Evolutionary conservation across 768 basidiomycete genomes (phyloP).

Genomic region (Auricularia cornea): DNA sequence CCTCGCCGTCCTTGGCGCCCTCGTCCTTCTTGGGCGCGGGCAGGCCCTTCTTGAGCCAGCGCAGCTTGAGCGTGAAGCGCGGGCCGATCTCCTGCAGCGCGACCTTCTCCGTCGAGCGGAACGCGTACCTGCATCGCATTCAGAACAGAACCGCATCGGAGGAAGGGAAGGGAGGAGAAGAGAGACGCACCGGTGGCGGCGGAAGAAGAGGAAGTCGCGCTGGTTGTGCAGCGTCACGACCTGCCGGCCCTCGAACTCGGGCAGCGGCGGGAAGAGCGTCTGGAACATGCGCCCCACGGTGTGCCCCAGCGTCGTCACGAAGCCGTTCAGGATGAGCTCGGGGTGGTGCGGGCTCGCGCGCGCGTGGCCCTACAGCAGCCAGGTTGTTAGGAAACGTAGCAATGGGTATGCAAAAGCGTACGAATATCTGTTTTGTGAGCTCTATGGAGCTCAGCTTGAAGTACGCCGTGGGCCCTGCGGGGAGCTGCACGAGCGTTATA

Average conservation of each 20-base stretch:
- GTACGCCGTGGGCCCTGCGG: slow-evolving; percentile 88
- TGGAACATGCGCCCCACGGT: slow-evolving; percentile 93
- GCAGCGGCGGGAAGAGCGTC: slow-evolving; percentile 88
- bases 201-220: slow-evolving; percentile 95
- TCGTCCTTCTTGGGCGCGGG: slow-evolving; percentile 56
- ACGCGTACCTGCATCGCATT: slow-evolving; percentile 62
- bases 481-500: slow-evolving; percentile 84
- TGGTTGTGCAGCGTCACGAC: slow-evolving; percentile 97
- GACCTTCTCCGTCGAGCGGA: slow-evolving; percentile 84
- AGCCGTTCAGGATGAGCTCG: slow-evolving; percentile 90
- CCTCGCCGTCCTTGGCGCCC: slow-evolving; percentile 24
- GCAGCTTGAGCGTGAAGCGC: slow-evolving; percentile 88
- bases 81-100: slow-evolving; percentile 96
- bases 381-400: too few relatives aligned
- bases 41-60: slow-evolving; percentile 80
- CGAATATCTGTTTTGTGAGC: slow-evolving; percentile 78
- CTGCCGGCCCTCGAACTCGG: slow-evolving; percentile 92
- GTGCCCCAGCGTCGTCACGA: slow-evolving; percentile 89
- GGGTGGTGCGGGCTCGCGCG: slow-evolving; percentile 88
- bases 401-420: slow-evolving; percentile 54
- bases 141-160: slow-evolving; percentile 5
- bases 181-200: slow-evolving; percentile 72
- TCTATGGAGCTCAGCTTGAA: slow-evolving; percentile 89
- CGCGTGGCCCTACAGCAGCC: slow-evolving; percentile 71
- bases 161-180: slow-evolving; percentile 4